Evolutionary conservation across 2,329 filamentous ascomycete genomes (phyloP).

Genomic region (Fusarium sp.): DNA sequence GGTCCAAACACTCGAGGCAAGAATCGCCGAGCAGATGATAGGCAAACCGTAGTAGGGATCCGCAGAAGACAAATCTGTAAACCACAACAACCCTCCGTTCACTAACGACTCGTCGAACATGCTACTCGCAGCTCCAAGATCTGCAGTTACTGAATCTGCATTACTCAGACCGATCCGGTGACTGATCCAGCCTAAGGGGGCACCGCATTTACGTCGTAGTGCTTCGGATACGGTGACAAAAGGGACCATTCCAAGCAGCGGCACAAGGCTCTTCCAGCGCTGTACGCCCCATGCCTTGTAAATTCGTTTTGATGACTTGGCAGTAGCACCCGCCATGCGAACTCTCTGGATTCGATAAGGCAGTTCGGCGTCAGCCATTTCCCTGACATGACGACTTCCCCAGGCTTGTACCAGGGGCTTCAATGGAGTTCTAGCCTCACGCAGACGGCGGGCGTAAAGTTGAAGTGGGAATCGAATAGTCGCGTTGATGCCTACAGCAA

Average conservation of each 20-base stretch:
- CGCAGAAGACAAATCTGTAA: slow-evolving; percentile 62
- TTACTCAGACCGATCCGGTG: slow-evolving; percentile 47
- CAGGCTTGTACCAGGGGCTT: slow-evolving; percentile 50
- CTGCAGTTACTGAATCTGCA: slow-evolving; percentile 35
- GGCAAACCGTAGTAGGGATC: slow-evolving; percentile 65
- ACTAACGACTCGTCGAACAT: slow-evolving; percentile 55
- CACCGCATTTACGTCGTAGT: slow-evolving; percentile 58
- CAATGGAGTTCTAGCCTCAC: slow-evolving; percentile 46
- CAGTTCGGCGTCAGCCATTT: slow-evolving; percentile 12
- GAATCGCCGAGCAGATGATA: slow-evolving; percentile 47
- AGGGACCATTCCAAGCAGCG: slow-evolving; percentile 57
- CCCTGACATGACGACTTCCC: slow-evolving; percentile 43
- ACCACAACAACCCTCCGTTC: slow-evolving; percentile 66
- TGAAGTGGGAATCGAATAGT: slow-evolving; percentile 60
- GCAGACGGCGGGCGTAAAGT: slow-evolving; percentile 53
- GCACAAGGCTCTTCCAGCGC: slow-evolving; percentile 58
- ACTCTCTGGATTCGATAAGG: slow-evolving; percentile 39
- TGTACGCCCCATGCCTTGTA: slow-evolving; percentile 57
- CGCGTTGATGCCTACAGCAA: slow-evolving; percentile 60
- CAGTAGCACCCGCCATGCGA: slow-evolving; percentile 41
- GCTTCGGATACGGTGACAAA: slow-evolving; percentile 64
- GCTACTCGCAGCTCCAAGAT: slow-evolving; percentile 41
- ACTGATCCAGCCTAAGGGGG: slow-evolving; percentile 48
- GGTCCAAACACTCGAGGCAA: slow-evolving; percentile 48
- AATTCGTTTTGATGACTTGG: slow-evolving; percentile 50